These are phyloP conservation scores for Fusarium sp. DNA, from an alignment of 2,329 filamentous ascomycete genomes.

Conservation along the genomic window DNA sequence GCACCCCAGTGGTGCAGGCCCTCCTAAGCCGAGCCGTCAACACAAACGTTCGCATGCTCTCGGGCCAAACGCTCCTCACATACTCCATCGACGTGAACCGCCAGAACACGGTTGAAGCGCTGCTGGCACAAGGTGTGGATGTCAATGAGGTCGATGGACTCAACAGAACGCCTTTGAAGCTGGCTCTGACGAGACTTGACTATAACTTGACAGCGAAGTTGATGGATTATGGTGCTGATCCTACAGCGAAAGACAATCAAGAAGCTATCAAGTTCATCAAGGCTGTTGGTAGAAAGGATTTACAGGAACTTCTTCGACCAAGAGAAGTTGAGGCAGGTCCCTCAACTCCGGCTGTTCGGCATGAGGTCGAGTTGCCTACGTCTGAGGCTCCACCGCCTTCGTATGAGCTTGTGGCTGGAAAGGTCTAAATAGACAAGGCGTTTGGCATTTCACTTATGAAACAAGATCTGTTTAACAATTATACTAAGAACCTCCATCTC, in stretches of 20 bases:
- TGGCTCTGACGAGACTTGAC: not conserved
- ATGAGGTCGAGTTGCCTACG: not conserved
- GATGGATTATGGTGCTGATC: not conserved
- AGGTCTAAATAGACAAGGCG: not conserved
- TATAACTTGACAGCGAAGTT: conserved; percentile 7
- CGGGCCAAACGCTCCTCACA: not conserved
- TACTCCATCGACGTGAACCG: conserved; percentile 16
- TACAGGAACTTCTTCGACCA: not conserved
- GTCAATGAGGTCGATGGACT: conserved; percentile 6
- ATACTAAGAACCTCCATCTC: accelerated
- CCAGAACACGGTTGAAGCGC: not conserved
- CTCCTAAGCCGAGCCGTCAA: not conserved
- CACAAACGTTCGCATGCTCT: conserved; percentile 11
- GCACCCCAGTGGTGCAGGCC: not conserved
- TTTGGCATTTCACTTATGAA: not conserved
- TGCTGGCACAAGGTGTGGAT: not conserved
- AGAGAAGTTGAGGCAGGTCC: not conserved
- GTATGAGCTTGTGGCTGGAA: conserved; percentile 5
- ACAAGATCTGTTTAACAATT: accelerated
- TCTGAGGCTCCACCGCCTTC: conserved; percentile 8
- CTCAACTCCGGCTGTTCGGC: accelerated
- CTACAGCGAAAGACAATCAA: not conserved
- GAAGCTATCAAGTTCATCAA: conserved; percentile 12
- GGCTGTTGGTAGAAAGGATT: not conserved
- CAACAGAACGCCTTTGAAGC: conserved; percentile 1